phyloP scores from a whole-genome alignment of 2,329 filamentous ascomycete genomes.

The Diaporthe vaccinii region DNA sequence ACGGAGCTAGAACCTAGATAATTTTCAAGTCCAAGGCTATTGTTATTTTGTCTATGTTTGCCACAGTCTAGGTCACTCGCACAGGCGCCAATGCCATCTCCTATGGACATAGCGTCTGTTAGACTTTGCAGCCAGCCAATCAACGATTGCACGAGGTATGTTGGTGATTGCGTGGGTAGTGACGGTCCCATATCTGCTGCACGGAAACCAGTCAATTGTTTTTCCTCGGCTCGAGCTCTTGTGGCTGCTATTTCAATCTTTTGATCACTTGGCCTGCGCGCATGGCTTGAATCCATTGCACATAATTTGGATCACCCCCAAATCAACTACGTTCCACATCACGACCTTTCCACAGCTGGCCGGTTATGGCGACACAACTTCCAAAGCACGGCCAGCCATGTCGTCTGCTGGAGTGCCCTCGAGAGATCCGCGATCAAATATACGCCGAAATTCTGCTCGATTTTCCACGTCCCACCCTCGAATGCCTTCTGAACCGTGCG shows the following conservation, averaged over 20 bases:
- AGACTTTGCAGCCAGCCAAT: neutral
- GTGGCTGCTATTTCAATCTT: neutral
- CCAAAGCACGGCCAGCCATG: neutral
- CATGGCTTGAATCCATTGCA: too few relatives aligned
- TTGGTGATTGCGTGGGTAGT: neutral
- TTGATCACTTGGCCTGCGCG: neutral
- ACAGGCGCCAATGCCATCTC: neutral
- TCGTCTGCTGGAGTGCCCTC: neutral
- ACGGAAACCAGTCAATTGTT: too few relatives aligned
- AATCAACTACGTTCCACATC: neutral
- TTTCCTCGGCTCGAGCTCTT: neutral
- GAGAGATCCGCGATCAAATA: neutral
- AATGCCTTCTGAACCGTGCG: neutral
- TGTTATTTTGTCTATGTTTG: too few relatives aligned
- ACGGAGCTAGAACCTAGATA: too few relatives aligned
- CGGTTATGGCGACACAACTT: neutral
- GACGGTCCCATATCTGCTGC: neutral
- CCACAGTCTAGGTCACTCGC: neutral
- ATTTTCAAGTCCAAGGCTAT: too few relatives aligned
- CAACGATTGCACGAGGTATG: neutral
- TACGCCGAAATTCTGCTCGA: neutral
- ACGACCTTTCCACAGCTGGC: too few relatives aligned
- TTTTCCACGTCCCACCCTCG: neutral
- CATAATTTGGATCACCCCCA: too few relatives aligned
- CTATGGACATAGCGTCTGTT: neutral